These are phyloP conservation scores for Salix exigua DNA, from an alignment of 345 rosid genomes.

Conservation along the genomic window DNA sequence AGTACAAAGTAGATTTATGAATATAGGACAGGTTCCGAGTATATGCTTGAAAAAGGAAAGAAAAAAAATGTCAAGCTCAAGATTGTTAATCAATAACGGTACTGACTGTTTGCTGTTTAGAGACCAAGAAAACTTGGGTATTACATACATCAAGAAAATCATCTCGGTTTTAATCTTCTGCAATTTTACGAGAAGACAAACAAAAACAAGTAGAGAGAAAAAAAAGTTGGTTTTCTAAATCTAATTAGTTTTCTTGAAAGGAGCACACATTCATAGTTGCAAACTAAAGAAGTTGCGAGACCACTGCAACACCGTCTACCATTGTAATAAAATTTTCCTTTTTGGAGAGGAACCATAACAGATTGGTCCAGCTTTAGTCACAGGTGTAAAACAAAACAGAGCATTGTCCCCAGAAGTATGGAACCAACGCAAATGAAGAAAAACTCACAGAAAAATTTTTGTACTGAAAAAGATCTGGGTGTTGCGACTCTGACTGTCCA, in stretches of 20 bases:
- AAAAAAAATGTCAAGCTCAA: background rate
- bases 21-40: background rate
- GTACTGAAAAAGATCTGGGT: constrained; percentile 70
- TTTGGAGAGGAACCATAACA: background rate
- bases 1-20: background rate
- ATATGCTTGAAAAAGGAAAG: background rate
- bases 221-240: background rate
- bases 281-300: background rate
- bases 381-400: constrained; percentile 7
- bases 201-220: background rate
- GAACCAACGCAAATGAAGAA: background rate
- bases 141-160: background rate
- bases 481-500: constrained; percentile 93
- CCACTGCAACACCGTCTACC: background rate
- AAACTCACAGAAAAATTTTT: constrained; percentile 76
- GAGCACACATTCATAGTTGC: background rate
- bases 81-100: background rate
- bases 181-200: background rate
- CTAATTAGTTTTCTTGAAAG: background rate
- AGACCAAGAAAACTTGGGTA: background rate
- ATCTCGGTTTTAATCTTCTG: background rate
- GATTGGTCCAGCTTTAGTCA: background rate
- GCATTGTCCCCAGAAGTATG: background rate
- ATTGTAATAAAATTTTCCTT: background rate
- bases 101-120: background rate